Percentiles rank a stretch among this genome's conserved stretches.
These are phyloP conservation scores for Puccinia horiana DNA, from an alignment of 1,284 basidiomycete genomes.

Conservation along the genomic window DNA sequence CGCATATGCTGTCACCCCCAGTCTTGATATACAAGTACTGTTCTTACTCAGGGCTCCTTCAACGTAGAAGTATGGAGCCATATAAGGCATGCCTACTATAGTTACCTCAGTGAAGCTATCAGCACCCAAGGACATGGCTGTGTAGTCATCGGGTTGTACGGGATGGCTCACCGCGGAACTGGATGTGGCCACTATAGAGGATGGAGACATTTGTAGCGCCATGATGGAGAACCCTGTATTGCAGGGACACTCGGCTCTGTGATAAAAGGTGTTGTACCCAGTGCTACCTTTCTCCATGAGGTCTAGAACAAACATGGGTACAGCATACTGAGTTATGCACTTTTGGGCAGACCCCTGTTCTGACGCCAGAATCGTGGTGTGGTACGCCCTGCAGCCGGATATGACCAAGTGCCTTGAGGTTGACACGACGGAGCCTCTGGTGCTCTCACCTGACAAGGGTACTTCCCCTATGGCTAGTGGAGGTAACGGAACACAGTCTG, in stretches of 20 bases:
- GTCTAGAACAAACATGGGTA: neutral
- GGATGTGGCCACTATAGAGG: neutral
- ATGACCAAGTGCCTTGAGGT: neutral
- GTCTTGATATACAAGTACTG: neutral
- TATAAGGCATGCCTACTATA: neutral
- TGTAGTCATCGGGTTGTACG: neutral
- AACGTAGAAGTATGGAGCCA: neutral
- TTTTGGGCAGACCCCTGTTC: neutral
- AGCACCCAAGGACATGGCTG: neutral
- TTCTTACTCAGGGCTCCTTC: neutral
- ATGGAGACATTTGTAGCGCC: neutral
- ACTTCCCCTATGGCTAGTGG: neutral
- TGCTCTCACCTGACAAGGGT: neutral
- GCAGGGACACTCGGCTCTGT: neutral
- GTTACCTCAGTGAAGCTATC: neutral
- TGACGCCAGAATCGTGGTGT: neutral
- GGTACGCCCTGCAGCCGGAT: neutral
- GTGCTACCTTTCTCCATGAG: neutral
- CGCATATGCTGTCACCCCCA: neutral
- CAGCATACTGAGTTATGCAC: neutral
- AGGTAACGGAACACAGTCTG: neutral
- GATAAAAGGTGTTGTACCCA: neutral
- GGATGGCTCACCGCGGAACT: neutral
- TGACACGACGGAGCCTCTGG: neutral
- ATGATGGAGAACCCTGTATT: neutral